Conservation (phyloP, 306 rosid species). For the Prunus salicina region DNA sequence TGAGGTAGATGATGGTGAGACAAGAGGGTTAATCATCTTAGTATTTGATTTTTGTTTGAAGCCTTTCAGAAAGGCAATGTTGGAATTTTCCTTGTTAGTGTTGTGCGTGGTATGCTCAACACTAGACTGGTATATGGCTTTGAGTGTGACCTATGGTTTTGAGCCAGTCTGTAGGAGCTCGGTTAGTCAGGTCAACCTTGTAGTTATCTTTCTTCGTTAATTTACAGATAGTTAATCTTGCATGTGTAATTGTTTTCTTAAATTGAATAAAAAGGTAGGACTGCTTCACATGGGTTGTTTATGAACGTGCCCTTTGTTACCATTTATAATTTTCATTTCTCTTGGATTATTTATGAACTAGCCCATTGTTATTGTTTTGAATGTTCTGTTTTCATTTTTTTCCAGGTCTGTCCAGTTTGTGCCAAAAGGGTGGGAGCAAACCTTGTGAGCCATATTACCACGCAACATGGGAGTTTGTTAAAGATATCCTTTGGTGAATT, state of each 20-base stretch:
- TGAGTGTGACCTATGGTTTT: conserved; percentile 4
- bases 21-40: not conserved
- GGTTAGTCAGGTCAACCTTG: not conserved
- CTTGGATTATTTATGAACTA: conserved; percentile 17
- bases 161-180: not conserved
- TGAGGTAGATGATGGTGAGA: not conserved
- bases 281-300: conserved; percentile 3
- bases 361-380: not conserved
- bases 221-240: not conserved
- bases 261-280: not conserved
- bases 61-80: not conserved
- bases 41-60: not conserved
- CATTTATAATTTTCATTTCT: not conserved
- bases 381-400: not conserved
- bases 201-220: no score
- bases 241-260: not conserved
- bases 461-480: conserved; percentile 71
- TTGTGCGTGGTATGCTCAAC: not conserved
- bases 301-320: conserved; percentile 13
- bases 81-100: not conserved
- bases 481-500: conserved; percentile 66
- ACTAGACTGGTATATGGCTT: not conserved
- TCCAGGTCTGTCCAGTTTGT: conserved; percentile 88
- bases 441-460: conserved; percentile 70
- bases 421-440: conserved; percentile 63